Conservation (phyloP, 2,329 filamentous ascomycete genomes). For the Aspergillus pseudonomiae region DNA sequence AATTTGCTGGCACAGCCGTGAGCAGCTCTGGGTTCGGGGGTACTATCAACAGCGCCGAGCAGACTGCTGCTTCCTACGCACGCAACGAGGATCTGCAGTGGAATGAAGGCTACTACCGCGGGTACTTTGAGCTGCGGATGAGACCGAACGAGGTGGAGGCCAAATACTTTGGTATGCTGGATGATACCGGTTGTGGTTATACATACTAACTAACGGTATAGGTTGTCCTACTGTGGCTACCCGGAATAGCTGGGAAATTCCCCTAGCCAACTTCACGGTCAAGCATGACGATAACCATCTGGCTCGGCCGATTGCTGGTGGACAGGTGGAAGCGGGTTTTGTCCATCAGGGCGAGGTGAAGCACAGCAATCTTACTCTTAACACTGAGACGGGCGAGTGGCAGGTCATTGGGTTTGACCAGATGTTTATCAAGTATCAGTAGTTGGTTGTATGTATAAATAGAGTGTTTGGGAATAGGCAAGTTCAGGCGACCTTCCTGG, state of each 20-base stretch:
- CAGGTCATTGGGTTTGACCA: conserved; percentile 14
- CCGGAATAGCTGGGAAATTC: conserved; percentile 66
- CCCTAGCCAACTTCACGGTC: conserved; percentile 72
- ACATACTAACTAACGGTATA: conserved; percentile 22
- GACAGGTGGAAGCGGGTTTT: conserved; percentile 48
- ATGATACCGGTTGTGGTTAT: background rate
- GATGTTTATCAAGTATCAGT: conserved; percentile 12
- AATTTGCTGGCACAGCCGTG: conserved; percentile 70
- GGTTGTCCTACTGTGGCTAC: conserved; percentile 29
- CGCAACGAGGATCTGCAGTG: conserved; percentile 69
- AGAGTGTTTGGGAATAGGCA: background rate
- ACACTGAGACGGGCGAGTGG: conserved; percentile 36
- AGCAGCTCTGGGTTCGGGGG: conserved; percentile 62
- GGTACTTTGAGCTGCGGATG: conserved; percentile 69
- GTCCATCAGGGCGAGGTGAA: conserved; percentile 36
- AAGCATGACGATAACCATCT: conserved; percentile 63
- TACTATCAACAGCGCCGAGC: conserved; percentile 57
- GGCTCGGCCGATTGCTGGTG: conserved; percentile 51
- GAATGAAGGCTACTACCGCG: conserved; percentile 74
- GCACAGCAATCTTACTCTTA: conserved; percentile 37
- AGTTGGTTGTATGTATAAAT: background rate
- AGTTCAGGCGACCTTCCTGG: too few relatives aligned
- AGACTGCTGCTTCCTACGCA: conserved; percentile 51
- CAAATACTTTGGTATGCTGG: conserved; percentile 60
- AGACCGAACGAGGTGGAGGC: conserved; percentile 62